phyloP scores from a whole-genome alignment of 192 early-diverging fungal species.

The Entomortierella lignicola region DNA sequence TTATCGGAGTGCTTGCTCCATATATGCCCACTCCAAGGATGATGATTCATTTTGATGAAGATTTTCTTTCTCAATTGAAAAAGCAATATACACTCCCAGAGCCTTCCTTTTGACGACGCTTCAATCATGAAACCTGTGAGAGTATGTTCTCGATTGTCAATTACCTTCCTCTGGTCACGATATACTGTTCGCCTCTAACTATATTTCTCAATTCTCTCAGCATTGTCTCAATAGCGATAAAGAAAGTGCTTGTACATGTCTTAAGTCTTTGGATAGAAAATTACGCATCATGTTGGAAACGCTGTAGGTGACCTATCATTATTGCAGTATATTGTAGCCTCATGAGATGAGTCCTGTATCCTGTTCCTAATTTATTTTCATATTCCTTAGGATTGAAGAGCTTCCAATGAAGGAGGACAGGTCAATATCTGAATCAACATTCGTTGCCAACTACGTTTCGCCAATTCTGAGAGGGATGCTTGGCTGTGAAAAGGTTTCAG shows the following conservation, averaged over 20 bases:
- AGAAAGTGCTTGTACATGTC: neutral
- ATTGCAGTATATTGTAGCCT: slow-evolving; percentile 4
- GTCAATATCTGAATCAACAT: slow-evolving; percentile 25
- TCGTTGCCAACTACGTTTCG: slow-evolving; percentile 27
- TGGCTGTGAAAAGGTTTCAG: neutral
- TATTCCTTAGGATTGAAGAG: slow-evolving; percentile 13
- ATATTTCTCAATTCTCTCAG: neutral
- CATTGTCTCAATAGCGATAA: slow-evolving; percentile 1
- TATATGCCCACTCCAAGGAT: slow-evolving; percentile 15
- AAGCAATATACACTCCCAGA: slow-evolving; percentile 3
- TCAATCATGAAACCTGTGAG: slow-evolving; percentile 25
- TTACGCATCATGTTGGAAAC: slow-evolving; percentile 25
- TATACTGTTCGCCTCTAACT: neutral
- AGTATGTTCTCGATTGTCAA: slow-evolving; percentile 1
- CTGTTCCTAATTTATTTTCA: slow-evolving; percentile 1
- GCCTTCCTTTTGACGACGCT: slow-evolving; percentile 2
- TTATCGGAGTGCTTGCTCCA: slow-evolving; percentile 19
- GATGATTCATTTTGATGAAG: slow-evolving; percentile 4
- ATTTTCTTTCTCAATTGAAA: neutral
- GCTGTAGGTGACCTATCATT: slow-evolving; percentile 16
- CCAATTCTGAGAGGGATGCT: neutral
- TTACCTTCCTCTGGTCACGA: neutral
- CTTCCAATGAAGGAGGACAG: slow-evolving; percentile 22
- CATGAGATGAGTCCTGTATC: neutral
- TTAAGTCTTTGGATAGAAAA: slow-evolving; percentile 8